These are phyloP conservation scores for Colletotrichum filicis DNA, from an alignment of 2,329 filamentous ascomycete genomes.

Conservation along the genomic window DNA sequence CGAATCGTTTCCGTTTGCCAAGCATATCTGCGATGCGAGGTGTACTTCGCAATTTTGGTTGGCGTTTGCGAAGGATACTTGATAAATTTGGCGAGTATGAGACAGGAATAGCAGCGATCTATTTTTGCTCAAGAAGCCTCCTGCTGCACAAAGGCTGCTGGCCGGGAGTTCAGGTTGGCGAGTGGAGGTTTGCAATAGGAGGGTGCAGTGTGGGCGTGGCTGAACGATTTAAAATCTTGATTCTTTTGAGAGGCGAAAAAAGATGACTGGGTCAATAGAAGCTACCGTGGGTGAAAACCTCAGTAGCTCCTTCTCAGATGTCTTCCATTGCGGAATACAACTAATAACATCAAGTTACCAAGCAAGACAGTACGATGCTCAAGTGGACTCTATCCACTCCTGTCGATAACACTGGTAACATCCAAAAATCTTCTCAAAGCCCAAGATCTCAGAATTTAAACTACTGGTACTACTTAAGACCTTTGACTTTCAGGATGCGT, in stretches of 20 bases:
- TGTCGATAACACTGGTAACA: background rate
- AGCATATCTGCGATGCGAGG: background rate
- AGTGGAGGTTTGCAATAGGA: background rate
- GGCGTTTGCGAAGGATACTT: background rate
- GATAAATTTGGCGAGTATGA: background rate
- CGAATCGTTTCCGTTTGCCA: background rate
- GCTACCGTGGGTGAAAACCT: background rate
- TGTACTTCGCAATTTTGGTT: background rate
- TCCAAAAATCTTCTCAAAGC: background rate
- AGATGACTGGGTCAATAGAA: background rate
- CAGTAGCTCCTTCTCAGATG: background rate
- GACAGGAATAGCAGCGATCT: background rate
- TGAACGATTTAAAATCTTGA: background rate
- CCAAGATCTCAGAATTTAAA: too few relatives aligned
- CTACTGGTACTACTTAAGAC: too few relatives aligned
- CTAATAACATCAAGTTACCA: background rate
- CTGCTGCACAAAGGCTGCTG: too few relatives aligned
- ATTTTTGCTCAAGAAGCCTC: background rate
- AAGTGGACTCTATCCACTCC: background rate
- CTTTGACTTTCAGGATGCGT: too few relatives aligned
- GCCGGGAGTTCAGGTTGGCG: background rate
- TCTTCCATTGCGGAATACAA: background rate
- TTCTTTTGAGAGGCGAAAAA: background rate
- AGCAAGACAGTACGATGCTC: background rate
- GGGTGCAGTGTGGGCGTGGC: background rate